Percentiles rank a stretch among this genome's conserved stretches.
Evolutionary conservation across 2,329 filamentous ascomycete species (phyloP).

Genomic region (Microdochium bolleyi): DNA sequence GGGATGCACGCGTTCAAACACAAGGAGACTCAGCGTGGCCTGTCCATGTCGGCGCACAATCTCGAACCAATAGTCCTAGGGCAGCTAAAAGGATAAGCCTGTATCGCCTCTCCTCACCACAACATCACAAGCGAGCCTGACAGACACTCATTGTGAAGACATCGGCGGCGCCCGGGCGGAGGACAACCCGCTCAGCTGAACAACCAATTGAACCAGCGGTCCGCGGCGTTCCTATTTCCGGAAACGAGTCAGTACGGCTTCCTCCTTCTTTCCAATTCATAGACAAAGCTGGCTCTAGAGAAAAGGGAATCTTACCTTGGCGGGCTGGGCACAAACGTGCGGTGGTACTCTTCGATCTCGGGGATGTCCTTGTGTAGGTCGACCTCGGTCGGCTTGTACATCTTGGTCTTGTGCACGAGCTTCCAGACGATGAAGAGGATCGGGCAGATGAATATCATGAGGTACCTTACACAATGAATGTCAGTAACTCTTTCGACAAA

Average conservation of each 20-base stretch:
- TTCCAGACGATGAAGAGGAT: constrained; percentile 67
- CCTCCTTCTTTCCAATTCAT: too few species aligned
- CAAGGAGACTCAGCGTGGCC: too few species aligned
- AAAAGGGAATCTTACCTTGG: constrained; percentile 38
- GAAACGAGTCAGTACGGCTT: background rate
- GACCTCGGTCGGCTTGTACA: constrained; percentile 46
- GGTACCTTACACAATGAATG: constrained; percentile 41
- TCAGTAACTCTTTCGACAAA: background rate
- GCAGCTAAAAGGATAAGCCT: too few species aligned
- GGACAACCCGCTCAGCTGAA: constrained; percentile 1
- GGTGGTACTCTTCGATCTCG: constrained; percentile 61
- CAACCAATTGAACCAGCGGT: background rate
- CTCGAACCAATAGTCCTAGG: too few species aligned
- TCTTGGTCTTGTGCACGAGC: constrained; percentile 53
- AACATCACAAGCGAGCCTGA: too few species aligned
- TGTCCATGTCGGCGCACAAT: too few species aligned
- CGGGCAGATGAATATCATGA: constrained; percentile 66
- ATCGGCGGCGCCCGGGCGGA: too few species aligned
- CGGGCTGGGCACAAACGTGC: constrained; percentile 45
- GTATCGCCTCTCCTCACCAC: too few species aligned
- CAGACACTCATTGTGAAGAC: too few species aligned
- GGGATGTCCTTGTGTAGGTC: constrained; percentile 56
- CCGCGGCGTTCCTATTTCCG: background rate
- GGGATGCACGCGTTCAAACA: too few species aligned
- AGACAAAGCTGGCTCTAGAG: too few species aligned